Percentiles rank a stretch among this genome's conserved stretches.
Conservation (phyloP, 768 basidiomycete genomes). For the Tephrocybe sp. region DNA sequence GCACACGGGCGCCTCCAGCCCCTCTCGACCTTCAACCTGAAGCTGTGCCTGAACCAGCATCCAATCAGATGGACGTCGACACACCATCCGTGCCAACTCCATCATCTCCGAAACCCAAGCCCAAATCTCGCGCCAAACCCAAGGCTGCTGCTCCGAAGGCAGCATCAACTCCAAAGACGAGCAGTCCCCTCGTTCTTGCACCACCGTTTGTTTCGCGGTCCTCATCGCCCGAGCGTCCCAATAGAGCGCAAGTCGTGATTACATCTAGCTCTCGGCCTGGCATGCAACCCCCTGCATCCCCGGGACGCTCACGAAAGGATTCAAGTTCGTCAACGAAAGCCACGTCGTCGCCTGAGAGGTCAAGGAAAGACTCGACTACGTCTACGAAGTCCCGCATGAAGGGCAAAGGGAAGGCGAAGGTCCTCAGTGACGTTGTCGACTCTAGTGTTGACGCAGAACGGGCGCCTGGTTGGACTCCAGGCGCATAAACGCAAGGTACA, state of each 20-base stretch:
- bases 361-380: slow-evolving; percentile 8
- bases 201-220: slow-evolving; percentile 10
- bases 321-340: slow-evolving; percentile 10
- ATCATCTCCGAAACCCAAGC: slow-evolving; percentile 18
- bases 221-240: slow-evolving; percentile 10
- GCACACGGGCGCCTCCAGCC: slow-evolving; percentile 2
- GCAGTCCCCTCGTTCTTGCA: slow-evolving; percentile 25
- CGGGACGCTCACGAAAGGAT: slow-evolving; percentile 1
- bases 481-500: neutral
- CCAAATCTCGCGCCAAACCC: slow-evolving; percentile 19
- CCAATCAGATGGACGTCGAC: slow-evolving; percentile 18
- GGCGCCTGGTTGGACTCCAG: neutral
- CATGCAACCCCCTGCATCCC: slow-evolving; percentile 1
- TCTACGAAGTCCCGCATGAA: slow-evolving; percentile 10
- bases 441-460: slow-evolving; percentile 35
- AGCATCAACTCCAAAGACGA: slow-evolving; percentile 14
- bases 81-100: slow-evolving; percentile 7
- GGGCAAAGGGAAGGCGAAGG: slow-evolving; percentile 10
- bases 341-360: slow-evolving; percentile 3
- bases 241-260: slow-evolving; percentile 7
- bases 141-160: slow-evolving; percentile 5
- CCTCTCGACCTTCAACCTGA: neutral
- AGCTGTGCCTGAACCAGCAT: slow-evolving; percentile 6
- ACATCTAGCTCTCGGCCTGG: neutral
- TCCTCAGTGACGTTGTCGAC: slow-evolving; percentile 31